Conservation (phyloP, 345 rosid genomes). For the Cardamine chenopodiifolia region DNA sequence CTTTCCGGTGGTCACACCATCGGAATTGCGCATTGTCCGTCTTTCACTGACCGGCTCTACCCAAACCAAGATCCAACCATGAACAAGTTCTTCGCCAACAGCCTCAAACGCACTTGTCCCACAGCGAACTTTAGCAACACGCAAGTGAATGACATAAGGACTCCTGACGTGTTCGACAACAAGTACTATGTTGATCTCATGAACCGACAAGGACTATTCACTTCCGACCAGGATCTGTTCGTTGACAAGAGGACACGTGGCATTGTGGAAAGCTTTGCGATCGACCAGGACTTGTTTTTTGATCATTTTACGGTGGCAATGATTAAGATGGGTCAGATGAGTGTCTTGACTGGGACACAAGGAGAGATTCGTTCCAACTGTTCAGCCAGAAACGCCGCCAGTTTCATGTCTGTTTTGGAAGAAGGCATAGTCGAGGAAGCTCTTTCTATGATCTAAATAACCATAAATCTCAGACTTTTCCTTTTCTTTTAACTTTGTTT, state of each 20-base stretch:
- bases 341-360: slow-evolving; percentile 58
- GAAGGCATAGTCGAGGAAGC: slow-evolving; percentile 47
- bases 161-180: slow-evolving; percentile 77
- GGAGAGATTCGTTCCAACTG: slow-evolving; percentile 86
- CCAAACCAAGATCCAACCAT: slow-evolving; percentile 76
- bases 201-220: slow-evolving; percentile 83
- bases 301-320: slow-evolving; percentile 60
- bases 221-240: slow-evolving; percentile 88
- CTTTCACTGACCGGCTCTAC: slow-evolving; percentile 67
- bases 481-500: slow-evolving; percentile 2
- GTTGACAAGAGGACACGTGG: slow-evolving; percentile 55
- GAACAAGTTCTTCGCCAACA: slow-evolving; percentile 66
- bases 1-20: slow-evolving; percentile 95
- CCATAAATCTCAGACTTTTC: not conserved
- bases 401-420: slow-evolving; percentile 55
- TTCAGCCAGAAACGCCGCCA: slow-evolving; percentile 59
- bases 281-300: slow-evolving; percentile 58
- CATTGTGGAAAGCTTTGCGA: slow-evolving; percentile 66
- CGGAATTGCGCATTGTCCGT: slow-evolving; percentile 63
- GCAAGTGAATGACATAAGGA: slow-evolving; percentile 58
- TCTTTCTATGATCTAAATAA: slow-evolving; percentile 39
- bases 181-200: slow-evolving; percentile 74
- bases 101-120: slow-evolving; percentile 62
- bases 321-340: slow-evolving; percentile 77
- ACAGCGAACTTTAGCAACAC: slow-evolving; percentile 46